These are phyloP conservation scores for Phytophthora brassicae DNA, from an alignment of 352 stramenopile genomes.

Conservation along the genomic window DNA sequence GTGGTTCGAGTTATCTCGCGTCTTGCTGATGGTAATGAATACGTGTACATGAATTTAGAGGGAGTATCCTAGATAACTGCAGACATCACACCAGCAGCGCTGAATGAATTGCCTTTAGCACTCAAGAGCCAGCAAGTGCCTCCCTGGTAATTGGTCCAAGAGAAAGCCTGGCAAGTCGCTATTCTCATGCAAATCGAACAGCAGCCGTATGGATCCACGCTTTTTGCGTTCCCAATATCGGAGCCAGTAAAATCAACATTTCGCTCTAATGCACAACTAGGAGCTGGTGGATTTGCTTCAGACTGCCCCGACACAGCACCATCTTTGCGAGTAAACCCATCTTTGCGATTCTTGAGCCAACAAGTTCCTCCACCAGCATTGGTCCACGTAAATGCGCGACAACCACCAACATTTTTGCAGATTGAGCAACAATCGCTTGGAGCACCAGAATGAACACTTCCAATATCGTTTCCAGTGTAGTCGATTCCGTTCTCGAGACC, in stretches of 20 bases:
- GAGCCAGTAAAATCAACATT: slow-evolving; percentile 52
- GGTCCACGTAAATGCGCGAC: slow-evolving; percentile 53
- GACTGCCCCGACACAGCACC: slow-evolving; percentile 21
- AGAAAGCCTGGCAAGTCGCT: slow-evolving; percentile 20
- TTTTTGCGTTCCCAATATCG: slow-evolving; percentile 34
- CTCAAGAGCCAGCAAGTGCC: slow-evolving; percentile 37
- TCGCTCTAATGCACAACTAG: slow-evolving; percentile 32
- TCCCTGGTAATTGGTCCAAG: slow-evolving; percentile 27
- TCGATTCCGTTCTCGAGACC: slow-evolving; percentile 30
- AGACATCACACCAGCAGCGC: slow-evolving; percentile 17
- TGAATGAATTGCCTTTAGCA: slow-evolving; percentile 25
- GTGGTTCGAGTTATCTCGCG: not conserved
- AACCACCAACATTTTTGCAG: slow-evolving; percentile 24
- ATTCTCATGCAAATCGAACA: slow-evolving; percentile 31
- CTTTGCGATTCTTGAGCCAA: slow-evolving; percentile 42
- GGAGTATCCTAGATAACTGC: too few species aligned
- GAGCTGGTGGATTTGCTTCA: slow-evolving; percentile 17
- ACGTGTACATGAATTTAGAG: too few species aligned
- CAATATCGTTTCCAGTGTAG: slow-evolving; percentile 37
- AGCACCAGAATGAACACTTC: slow-evolving; percentile 6
- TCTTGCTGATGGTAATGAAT: not conserved
- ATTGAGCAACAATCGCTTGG: slow-evolving; percentile 24
- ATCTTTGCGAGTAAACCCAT: slow-evolving; percentile 1
- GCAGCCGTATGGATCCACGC: slow-evolving; percentile 20
- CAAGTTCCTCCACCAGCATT: slow-evolving; percentile 52